Evolutionary conservation across 2,329 filamentous ascomycete species (phyloP).

Genomic region (Fusarium drepaniforme): DNA sequence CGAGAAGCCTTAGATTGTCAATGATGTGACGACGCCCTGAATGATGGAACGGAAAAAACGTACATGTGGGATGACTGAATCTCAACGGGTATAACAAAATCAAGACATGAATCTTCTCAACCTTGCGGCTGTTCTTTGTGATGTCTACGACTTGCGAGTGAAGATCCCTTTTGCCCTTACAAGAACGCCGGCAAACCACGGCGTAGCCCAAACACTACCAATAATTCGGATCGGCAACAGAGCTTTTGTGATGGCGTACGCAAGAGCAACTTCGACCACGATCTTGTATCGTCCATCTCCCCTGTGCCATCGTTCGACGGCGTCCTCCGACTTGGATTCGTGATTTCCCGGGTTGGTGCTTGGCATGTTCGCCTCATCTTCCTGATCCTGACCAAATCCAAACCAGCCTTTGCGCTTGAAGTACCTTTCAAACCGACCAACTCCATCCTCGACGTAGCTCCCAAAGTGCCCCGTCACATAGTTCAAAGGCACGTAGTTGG

Average conservation of each 20-base stretch:
- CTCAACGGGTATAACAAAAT: conserved; percentile 38
- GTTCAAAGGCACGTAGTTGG: conserved; percentile 74
- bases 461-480: conserved; percentile 65
- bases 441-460: conserved; percentile 68
- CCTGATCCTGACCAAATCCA: conserved; percentile 61
- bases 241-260: conserved; percentile 91
- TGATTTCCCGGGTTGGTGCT: conserved; percentile 4
- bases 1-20: conserved; percentile 77
- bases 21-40: conserved; percentile 36
- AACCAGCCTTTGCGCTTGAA: conserved; percentile 87
- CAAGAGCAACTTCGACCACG: conserved; percentile 81
- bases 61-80: conserved; percentile 40
- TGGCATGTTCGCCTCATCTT: not conserved
- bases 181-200: conserved; percentile 85
- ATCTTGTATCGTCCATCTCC: conserved; percentile 65
- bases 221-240: conserved; percentile 82
- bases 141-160: conserved; percentile 43
- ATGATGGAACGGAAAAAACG: conserved; percentile 40
- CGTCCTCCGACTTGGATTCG: conserved; percentile 42
- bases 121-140: conserved; percentile 7
- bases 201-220: conserved; percentile 87
- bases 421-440: conserved; percentile 82
- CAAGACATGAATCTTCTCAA: conserved; percentile 42
- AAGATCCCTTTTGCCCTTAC: conserved; percentile 55
- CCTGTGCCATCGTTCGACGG: conserved; percentile 52